Evolutionary conservation across 139 green algal species (phyloP).

Genomic region (Coelastrella sp.): DNA sequence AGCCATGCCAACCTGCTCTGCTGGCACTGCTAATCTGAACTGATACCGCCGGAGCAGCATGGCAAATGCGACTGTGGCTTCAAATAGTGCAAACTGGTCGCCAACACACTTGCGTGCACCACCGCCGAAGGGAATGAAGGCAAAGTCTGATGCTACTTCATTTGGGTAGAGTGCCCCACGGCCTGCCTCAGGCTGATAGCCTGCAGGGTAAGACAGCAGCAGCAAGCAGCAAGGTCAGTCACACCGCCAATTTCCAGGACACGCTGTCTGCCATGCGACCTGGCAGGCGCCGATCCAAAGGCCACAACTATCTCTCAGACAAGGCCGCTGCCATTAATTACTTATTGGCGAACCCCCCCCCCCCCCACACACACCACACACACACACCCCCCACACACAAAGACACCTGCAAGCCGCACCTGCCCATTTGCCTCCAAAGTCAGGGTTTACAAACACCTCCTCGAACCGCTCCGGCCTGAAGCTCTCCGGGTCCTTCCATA

Average conservation of each 20-base stretch:
- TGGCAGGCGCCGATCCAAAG: no score
- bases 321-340: no score
- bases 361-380: no score
- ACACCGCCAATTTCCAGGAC: no score
- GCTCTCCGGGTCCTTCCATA: slow-evolving; percentile 94
- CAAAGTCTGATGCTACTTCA: slow-evolving; percentile 96
- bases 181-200: slow-evolving; percentile 76
- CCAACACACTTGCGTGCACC: slow-evolving; percentile 97
- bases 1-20: slow-evolving; percentile 53
- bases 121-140: slow-evolving; percentile 98
- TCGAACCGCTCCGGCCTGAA: slow-evolving; percentile 95
- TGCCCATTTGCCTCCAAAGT: slow-evolving; percentile 68
- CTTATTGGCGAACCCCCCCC: no score
- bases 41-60: slow-evolving; percentile 91
- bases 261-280: no score
- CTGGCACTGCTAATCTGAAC: slow-evolving; percentile 62
- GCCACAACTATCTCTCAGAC: no score
- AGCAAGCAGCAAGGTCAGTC: no score
- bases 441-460: slow-evolving; percentile 65
- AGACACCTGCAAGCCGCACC: no score
- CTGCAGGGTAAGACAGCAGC: slow-evolving; percentile 16
- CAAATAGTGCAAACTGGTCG: slow-evolving; percentile 98
- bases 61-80: slow-evolving; percentile 84
- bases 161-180: slow-evolving; percentile 93
- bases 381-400: no score